These are phyloP conservation scores for Phytophthora agathidicida DNA, from an alignment of 352 stramenopile genomes.

Conservation along the genomic window DNA sequence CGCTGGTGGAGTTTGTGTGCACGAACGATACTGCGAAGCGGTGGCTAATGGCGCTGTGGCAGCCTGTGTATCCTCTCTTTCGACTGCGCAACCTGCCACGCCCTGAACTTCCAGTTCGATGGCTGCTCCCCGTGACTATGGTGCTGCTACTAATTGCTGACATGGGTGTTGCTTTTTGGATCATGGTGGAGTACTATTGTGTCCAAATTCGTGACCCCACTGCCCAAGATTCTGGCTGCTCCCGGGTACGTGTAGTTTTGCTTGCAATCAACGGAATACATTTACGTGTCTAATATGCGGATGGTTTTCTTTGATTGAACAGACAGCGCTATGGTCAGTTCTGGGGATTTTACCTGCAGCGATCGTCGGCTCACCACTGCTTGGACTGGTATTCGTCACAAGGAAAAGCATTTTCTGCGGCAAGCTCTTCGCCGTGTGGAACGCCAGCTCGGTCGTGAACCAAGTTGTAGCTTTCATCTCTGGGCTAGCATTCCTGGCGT, in stretches of 20 bases:
- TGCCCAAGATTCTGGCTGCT: constrained; percentile 71
- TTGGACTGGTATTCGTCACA: constrained; percentile 76
- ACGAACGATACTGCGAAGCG: constrained; percentile 32
- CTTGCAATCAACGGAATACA: neutral
- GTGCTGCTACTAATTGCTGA: constrained; percentile 74
- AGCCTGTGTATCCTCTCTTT: constrained; percentile 67
- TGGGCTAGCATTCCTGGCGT: constrained; percentile 59
- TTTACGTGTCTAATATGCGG: constrained; percentile 6
- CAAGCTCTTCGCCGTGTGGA: constrained; percentile 79
- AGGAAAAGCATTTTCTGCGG: constrained; percentile 79
- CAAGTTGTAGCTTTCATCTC: constrained; percentile 65
- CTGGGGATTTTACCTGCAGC: constrained; percentile 65
- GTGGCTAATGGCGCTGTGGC: constrained; percentile 39
- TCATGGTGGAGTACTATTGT: constrained; percentile 87
- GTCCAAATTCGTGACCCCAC: constrained; percentile 86
- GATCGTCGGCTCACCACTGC: constrained; percentile 59
- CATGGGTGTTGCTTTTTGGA: constrained; percentile 70
- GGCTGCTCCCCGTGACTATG: constrained; percentile 53
- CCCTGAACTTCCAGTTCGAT: constrained; percentile 33
- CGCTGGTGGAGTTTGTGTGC: constrained; percentile 31
- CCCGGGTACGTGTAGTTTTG: constrained; percentile 50
- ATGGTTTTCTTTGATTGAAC: constrained; percentile 4
- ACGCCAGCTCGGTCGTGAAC: constrained; percentile 72
- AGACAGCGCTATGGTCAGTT: constrained; percentile 71
- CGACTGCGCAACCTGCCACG: constrained; percentile 57